Evolutionary conservation across 2,329 filamentous ascomycete species (phyloP).

Genomic region (Diaporthe longicolla): DNA sequence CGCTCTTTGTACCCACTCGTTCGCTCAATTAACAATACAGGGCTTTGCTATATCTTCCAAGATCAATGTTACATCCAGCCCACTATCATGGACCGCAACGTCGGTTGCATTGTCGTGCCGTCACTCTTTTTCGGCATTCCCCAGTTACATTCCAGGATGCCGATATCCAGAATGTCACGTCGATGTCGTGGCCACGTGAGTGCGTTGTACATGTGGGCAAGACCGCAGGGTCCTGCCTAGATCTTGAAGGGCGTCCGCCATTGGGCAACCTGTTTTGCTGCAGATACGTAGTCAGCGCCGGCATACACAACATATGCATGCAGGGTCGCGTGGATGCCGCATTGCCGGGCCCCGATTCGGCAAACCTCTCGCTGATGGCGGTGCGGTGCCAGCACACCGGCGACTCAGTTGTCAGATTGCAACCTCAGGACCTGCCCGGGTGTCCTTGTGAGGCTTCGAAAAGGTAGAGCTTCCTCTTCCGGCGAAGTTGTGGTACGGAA

Average conservation of each 20-base stretch:
- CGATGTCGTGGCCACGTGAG: slow-evolving; percentile 10
- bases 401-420: slow-evolving; percentile 24
- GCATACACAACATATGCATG: slow-evolving; percentile 10
- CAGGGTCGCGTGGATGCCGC: slow-evolving; percentile 19
- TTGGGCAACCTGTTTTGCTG: slow-evolving; percentile 6
- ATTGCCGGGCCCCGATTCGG: slow-evolving; percentile 25
- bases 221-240: slow-evolving; percentile 20
- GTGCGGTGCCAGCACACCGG: slow-evolving; percentile 15
- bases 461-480: slow-evolving; percentile 12
- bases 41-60: not conserved
- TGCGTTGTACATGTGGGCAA: slow-evolving; percentile 27
- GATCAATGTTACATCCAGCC: slow-evolving; percentile 24
- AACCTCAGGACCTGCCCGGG: not conserved
- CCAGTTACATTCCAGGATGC: not conserved
- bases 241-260: not conserved
- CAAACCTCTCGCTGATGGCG: not conserved
- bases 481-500: not conserved
- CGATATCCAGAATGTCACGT: slow-evolving; percentile 2
- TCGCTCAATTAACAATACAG: not conserved
- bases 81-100: slow-evolving; percentile 15
- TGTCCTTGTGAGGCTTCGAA: slow-evolving; percentile 12
- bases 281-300: slow-evolving; percentile 20
- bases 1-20: not conserved
- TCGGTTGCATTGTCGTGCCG: slow-evolving; percentile 1
- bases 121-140: not conserved